Percentiles rank a stretch among this genome's conserved stretches.
phyloP scores from a whole-genome alignment of 2,329 filamentous ascomycete genomes.

The Huntiella bhutanensis region DNA sequence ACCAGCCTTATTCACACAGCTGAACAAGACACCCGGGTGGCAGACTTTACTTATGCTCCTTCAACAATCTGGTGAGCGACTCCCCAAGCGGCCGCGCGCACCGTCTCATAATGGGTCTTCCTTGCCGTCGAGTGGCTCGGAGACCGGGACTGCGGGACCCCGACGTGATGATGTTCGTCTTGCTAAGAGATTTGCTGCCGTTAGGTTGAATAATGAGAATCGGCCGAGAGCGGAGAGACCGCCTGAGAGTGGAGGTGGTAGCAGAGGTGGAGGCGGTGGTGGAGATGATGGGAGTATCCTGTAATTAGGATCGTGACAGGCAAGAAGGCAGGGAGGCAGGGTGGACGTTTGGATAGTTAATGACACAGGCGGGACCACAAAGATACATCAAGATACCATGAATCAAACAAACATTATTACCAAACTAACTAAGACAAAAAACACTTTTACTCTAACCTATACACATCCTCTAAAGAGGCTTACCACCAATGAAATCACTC shows the following conservation, averaged over 20 bases:
- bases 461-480: conserved; percentile 45
- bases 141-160: neutral
- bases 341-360: no score
- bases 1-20: conserved; percentile 59
- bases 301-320: no score
- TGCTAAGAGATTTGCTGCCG: conserved; percentile 48
- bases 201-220: conserved; percentile 36
- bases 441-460: neutral
- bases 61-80: conserved; percentile 92
- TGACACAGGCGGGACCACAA: neutral
- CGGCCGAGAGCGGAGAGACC: conserved; percentile 6
- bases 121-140: conserved; percentile 7
- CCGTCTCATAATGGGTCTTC: conserved; percentile 8
- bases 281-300: neutral
- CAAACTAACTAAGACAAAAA: neutral
- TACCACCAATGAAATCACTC: conserved; percentile 86
- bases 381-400: neutral
- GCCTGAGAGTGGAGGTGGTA: neutral
- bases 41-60: conserved; percentile 83
- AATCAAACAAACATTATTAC: no score
- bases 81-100: conserved; percentile 48
- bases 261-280: neutral
- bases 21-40: conserved; percentile 81
- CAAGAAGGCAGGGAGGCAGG: no score
- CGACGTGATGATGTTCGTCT: conserved; percentile 31